These are phyloP conservation scores for Metahyphopichia silvanorum DNA, from an alignment of 805 yeast species.

Conservation along the genomic window DNA sequence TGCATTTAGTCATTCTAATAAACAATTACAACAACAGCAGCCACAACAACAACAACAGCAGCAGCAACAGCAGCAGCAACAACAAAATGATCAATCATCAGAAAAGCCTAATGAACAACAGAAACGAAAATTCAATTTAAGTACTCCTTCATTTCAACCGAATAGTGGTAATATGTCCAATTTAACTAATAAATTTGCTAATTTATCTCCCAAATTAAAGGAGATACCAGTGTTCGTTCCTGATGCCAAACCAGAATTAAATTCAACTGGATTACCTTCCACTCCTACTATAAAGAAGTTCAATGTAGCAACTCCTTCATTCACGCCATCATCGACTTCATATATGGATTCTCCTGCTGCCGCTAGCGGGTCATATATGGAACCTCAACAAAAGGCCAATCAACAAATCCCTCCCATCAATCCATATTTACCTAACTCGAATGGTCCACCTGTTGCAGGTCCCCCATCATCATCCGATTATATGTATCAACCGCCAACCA, in stretches of 20 bases:
- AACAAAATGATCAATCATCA: not conserved
- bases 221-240: constrained; percentile 52
- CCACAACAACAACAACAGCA: constrained; percentile 1
- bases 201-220: constrained; percentile 47
- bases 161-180: constrained; percentile 12
- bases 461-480: constrained; percentile 17
- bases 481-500: constrained; percentile 15
- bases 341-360: constrained; percentile 10
- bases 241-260: constrained; percentile 16
- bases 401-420: constrained; percentile 23
- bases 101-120: constrained; percentile 14
- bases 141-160: constrained; percentile 45
- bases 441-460: constrained; percentile 1
- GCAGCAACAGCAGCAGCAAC: constrained; percentile 17
- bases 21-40: constrained; percentile 13
- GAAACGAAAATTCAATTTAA: constrained; percentile 33
- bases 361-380: constrained; percentile 6
- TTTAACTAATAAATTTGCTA: constrained; percentile 35
- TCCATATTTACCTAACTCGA: constrained; percentile 7
- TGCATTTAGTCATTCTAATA: constrained; percentile 65
- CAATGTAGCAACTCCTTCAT: constrained; percentile 38
- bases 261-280: not conserved
- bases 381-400: constrained; percentile 4
- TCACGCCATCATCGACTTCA: constrained; percentile 23
- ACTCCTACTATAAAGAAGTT: constrained; percentile 19